Percentiles rank a stretch among this genome's conserved stretches.
Conservation (phyloP, 306 rosid genomes). For the Glycyrrhiza uralensis region DNA sequence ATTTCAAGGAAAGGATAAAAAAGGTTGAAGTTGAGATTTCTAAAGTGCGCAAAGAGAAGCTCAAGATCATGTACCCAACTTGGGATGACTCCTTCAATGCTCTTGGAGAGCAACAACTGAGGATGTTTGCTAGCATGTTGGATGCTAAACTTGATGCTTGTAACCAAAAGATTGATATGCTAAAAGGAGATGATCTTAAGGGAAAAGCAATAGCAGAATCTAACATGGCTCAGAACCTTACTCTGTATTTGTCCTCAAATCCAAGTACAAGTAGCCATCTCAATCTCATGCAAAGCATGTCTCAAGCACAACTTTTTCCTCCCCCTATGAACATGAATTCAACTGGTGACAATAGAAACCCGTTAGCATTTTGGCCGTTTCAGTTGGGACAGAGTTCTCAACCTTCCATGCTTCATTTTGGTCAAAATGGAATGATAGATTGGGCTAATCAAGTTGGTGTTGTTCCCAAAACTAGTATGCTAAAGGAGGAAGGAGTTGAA, state of each 20-base stretch:
- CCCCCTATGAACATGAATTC: not conserved
- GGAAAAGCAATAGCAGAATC: conserved; percentile 1
- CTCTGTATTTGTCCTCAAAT: not conserved
- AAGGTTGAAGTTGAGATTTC: conserved; percentile 22
- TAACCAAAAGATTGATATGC: conserved; percentile 14
- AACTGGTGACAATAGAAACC: not conserved
- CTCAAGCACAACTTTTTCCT: not conserved
- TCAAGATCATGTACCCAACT: conserved; percentile 1
- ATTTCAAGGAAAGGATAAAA: conserved; percentile 16
- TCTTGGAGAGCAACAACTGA: not conserved
- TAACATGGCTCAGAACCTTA: not conserved
- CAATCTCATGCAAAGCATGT: not conserved
- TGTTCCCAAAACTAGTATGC: not conserved
- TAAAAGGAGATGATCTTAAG: not conserved
- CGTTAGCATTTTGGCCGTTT: not conserved
- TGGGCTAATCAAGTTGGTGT: not conserved
- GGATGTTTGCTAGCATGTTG: not conserved
- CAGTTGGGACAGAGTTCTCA: not conserved
- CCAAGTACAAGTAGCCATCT: not conserved
- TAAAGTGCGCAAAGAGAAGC: conserved; percentile 13
- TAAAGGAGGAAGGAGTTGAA: not conserved
- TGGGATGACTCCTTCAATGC: conserved; percentile 26
- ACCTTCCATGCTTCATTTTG: not conserved
- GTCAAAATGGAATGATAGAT: not conserved
- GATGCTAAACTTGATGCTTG: conserved; percentile 33